These are phyloP conservation scores for Gentiana straminea DNA, from an alignment of 257 asterid genomes.

Conservation along the genomic window DNA sequence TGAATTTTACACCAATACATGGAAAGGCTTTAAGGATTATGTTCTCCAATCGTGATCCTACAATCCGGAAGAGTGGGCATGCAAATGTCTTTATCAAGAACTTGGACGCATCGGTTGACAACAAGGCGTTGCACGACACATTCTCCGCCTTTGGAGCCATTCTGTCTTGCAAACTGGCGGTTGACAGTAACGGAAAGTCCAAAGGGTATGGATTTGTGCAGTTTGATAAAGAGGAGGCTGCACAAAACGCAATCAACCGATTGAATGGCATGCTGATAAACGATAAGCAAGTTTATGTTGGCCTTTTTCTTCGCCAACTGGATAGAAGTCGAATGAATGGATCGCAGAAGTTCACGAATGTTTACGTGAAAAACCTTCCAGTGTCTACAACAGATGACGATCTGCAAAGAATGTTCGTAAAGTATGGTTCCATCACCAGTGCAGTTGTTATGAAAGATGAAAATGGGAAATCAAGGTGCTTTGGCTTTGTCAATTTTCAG, in stretches of 20 bases:
- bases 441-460: conserved; percentile 54
- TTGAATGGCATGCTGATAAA: conserved; percentile 70
- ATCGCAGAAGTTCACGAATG: conserved; percentile 42
- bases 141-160: conserved; percentile 61
- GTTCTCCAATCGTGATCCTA: conserved; percentile 85
- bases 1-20: conserved; percentile 52
- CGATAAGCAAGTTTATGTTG: conserved; percentile 70
- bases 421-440: conserved; percentile 58
- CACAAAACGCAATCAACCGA: conserved; percentile 41
- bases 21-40: conserved; percentile 77
- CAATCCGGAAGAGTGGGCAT: conserved; percentile 54
- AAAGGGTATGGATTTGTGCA: conserved; percentile 86
- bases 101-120: conserved; percentile 50
- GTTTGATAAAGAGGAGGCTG: conserved; percentile 60
- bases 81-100: conserved; percentile 73
- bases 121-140: conserved; percentile 57
- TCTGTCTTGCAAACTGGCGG: conserved; percentile 74
- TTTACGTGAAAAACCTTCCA: conserved; percentile 56
- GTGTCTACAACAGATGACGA: conserved; percentile 35
- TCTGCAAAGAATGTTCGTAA: conserved; percentile 36
- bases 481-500: conserved; percentile 68
- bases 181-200: conserved; percentile 41
- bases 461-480: conserved; percentile 56
- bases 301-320: conserved; percentile 54
- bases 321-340: conserved; percentile 37